These are phyloP conservation scores for Cutaneotrichosporon cavernicola DNA, from an alignment of 1,284 basidiomycete species.

Conservation along the genomic window DNA sequence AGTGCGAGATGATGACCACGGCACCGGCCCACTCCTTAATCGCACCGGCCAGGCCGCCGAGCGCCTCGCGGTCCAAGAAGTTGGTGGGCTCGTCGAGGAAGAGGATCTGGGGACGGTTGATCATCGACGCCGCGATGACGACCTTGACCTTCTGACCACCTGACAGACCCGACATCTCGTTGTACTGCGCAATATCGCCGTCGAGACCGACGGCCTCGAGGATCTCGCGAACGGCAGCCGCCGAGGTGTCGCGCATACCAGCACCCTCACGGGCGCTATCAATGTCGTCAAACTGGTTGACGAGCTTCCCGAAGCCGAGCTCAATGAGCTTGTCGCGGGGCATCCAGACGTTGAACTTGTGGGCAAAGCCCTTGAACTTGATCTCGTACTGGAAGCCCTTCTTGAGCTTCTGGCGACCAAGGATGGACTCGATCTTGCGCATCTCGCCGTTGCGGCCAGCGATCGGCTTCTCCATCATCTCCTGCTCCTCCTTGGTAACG, in stretches of 20 bases:
- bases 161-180: conserved; percentile 86
- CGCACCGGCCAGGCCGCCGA: conserved; percentile 84
- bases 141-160: conserved; percentile 98
- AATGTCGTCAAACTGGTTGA: conserved; percentile 95
- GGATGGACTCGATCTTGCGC: conserved; percentile 78
- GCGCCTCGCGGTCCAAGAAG: conserved; percentile 71
- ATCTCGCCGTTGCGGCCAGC: conserved; percentile 87
- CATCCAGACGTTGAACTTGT: conserved; percentile 89
- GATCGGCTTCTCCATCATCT: conserved; percentile 80
- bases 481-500: conserved; percentile 83
- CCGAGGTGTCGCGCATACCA: conserved; percentile 77
- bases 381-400: conserved; percentile 94
- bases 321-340: conserved; percentile 82
- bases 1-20: conserved; percentile 96
- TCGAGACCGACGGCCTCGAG: conserved; percentile 93
- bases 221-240: conserved; percentile 78
- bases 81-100: conserved; percentile 89
- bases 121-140: conserved; percentile 88
- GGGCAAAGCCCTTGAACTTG: conserved; percentile 93
- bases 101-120: conserved; percentile 65
- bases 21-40: conserved; percentile 96
- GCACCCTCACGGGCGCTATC: conserved; percentile 93
- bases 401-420: conserved; percentile 97
- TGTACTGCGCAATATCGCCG: conserved; percentile 95
- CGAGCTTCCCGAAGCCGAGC: conserved; percentile 87